Base-by-base conservation (phyloP, 306 rosid genomes). In the Acacia crassicarpa region DNA sequence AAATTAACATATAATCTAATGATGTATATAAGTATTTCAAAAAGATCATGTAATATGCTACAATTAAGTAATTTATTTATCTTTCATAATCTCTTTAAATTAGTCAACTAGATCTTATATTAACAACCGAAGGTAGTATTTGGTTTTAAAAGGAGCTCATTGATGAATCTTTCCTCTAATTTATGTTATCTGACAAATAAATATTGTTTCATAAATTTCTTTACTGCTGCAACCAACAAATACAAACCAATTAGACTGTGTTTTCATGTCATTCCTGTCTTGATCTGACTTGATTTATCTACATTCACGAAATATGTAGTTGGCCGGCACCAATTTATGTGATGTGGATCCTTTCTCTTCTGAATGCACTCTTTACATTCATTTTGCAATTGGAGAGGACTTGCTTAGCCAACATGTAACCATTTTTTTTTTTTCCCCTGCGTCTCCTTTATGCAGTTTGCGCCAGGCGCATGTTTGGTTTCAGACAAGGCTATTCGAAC, bases 381-480 rank as follows among this genome's bases (percentile, higher is more conserved):
- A 22, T 56, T 20, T 56, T 56, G 62, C n/a, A 8, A 56, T 19
- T 20, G 27, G 62, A 20, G 62, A n/a, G 27, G 69, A 61, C 54
- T 51, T 74, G 56, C 48, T 38, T 14, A 49, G 61, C 19, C n/a
- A 32, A 13, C 59, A 45, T 46, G 67, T 81, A 19, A 41, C 44
- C 46, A 2, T 5, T 35, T 77, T 22, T 27, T 77, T 19, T 67
- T 1, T n/a, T n/a, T n/a, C n/a, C n/a, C n/a, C n/a, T 76, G 4
- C 25, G 22, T 23, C 6, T 49, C 9, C 4, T 56, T 43, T 70
- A 30, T 72, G n/a, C 92, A 92, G 95, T 88, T 81, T 72, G 78
- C 46, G 22, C 89, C 93, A 0, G 94, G 97, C 59, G 98, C 98
- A n/a, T 92, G 98, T 75, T 85, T 92, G 87, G 90, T 82, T 9